A percentile compares a stretch with the other conserved stretches of the same genome.
phyloP scores from a whole-genome alignment of 1,139 yeast species.

The Kazachstania sp. region DNA sequence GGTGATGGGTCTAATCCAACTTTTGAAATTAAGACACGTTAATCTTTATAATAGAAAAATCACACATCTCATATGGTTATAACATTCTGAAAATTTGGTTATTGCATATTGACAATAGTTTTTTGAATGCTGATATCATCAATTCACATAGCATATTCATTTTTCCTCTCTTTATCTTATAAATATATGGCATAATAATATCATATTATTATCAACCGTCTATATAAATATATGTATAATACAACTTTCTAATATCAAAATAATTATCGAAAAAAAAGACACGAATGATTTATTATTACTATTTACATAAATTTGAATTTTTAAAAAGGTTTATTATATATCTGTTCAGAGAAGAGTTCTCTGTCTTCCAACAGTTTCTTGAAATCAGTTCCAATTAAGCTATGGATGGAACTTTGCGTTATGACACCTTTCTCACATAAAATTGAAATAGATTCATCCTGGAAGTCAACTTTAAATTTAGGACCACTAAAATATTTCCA shows the following conservation, averaged over 20 bases:
- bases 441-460: slow-evolving; percentile 12
- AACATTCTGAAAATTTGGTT: not conserved
- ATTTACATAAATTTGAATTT: not conserved
- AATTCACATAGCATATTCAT: no score
- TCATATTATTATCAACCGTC: no score
- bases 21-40: slow-evolving; percentile 23
- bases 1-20: slow-evolving; percentile 36
- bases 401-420: slow-evolving; percentile 11
- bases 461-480: slow-evolving; percentile 18
- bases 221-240: no score
- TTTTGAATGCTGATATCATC: no score
- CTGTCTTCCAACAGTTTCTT: slow-evolving; percentile 43
- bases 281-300: no score
- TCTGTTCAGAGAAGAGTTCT: not conserved
- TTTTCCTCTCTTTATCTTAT: no score
- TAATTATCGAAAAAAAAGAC: no score
- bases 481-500: slow-evolving; percentile 29
- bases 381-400: slow-evolving; percentile 34
- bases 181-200: no score
- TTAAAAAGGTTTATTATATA: not conserved
- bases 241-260: no score
- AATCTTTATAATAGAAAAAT: not conserved
- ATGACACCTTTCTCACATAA: slow-evolving; percentile 27
- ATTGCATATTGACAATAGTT: not conserved
- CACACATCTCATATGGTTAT: not conserved